Base-by-base conservation (phyloP, 371 early-diverging fungal species). In the Syncephalastrum sp. region DNA sequence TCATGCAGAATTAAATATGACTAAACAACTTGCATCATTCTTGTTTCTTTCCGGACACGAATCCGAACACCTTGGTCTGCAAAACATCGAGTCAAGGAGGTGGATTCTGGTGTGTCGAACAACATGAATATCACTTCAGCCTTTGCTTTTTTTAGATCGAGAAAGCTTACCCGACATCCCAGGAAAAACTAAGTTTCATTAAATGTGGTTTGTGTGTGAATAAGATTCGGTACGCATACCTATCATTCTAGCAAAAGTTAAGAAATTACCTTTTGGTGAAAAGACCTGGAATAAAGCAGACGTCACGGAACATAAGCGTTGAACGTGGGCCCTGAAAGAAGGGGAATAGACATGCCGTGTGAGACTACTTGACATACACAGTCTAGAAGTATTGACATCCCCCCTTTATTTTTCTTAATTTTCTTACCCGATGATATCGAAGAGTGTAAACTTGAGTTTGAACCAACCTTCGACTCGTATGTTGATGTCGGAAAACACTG, bases 401-500 rank as follows among this genome's bases (percentile, higher is more conserved):
- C 29, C 29, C 23, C 16, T 53, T 53, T 42, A 19, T 15, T 47
- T 42, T 50, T 23, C 42, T 24, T 51, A 19, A 21, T 21, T 21
- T 47, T 54, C 67, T 48, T 78, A 86, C 86, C 83, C 89, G 15
- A 83, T 77, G 24, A 93, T 89, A 67, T 93, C 91, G 73, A 90
- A 95, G 25, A 97, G 75, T 4, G 91, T 88, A 63, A 97, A 94
- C 64, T 91, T 93, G 21, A 98, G 79, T 21, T 90, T 81, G 67
- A 90, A 97, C 13, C 72, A 64, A 7, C 97, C 97, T 65, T 97
- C 96, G 64, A 90, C 82, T 19, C 97, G 81, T 12, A 95, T 91
- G 21, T 91, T 91, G 43, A 98, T 78, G 60, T 98, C 98, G 10
- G 94, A 90, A 72, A 97, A 98, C 38, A 97, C 90, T 74, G 96